Base-by-base conservation (phyloP, 2,329 filamentous ascomycete species). In the Botrytis pseudocinerea region DNA sequence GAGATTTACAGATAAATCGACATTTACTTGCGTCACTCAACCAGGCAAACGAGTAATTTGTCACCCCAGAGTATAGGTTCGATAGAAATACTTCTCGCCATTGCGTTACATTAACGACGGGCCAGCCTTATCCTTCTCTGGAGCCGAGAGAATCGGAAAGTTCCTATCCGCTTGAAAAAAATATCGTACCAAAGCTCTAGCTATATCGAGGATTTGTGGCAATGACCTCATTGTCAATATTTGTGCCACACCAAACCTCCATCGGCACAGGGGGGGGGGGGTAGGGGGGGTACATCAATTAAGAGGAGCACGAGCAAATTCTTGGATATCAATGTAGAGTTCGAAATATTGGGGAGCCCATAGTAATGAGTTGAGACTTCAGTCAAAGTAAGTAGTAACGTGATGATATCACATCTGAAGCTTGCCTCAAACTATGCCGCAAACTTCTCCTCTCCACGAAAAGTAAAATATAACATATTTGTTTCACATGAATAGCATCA, bases 61-160 rank as follows among this genome's bases (percentile, higher is more conserved):
- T 51, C 63, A 51, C 63, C 48, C 32, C 48, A 12, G 44, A 40
- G 4, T 20, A 20, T n/a, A 12, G 16, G 18, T 66, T 22, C 51
- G 63, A 54, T 66, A 38, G 46, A 66, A 44, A 38, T 66, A 25
- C 63, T 51, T 66, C 46, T 32, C 28, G 2, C 46, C 16, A 65
- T 46, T 51, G 40, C 14, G 63, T 38, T 51, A 66, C 46, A 10
- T 51, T 32, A 25, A 9, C 25, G 63, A 40, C 44, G 63, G 63
- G 63, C 32, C 63, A 66, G 63, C 28, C 46, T 66, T 40, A 66
- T 66, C 63, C 63, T 51, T 40, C 46, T 32, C 63, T 51, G 9
- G 2, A 40, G 16, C 25, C 12, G 46, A 25, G 22, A 66, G 32
- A 66, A 51, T 51, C 63, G 63, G 63, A n/a, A 66, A 66, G 46